Conservation (phyloP, 345 rosid species). For the Rhizophora mangle region DNA sequence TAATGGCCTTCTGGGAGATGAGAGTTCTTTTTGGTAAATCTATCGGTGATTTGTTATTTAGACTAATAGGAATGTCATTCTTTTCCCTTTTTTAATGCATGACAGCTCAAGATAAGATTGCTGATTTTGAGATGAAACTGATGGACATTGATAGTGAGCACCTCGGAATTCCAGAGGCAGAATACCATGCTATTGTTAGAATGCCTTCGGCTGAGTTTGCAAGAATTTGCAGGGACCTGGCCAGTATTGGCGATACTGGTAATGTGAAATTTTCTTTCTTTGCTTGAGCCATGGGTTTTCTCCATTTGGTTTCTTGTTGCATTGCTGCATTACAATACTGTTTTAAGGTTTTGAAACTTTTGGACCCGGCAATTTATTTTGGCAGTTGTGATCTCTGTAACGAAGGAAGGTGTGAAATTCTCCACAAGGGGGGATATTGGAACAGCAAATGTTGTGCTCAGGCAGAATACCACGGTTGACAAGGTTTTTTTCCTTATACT, state of each 20-base stretch:
- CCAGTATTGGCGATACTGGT: constrained; percentile 97
- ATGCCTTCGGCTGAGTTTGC: constrained; percentile 96
- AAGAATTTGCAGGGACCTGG: constrained; percentile 85
- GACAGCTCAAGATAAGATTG: constrained; percentile 89
- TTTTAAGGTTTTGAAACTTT: background rate
- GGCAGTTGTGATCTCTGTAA: constrained; percentile 88
- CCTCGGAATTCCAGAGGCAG: constrained; percentile 97
- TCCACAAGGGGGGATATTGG: constrained; percentile 97
- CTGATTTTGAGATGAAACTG: constrained; percentile 96
- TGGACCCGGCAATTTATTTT: background rate
- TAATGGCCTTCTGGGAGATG: no score
- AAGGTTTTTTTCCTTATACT: constrained; percentile 42
- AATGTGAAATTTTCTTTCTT: background rate
- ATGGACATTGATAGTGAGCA: constrained; percentile 99
- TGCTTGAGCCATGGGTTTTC: background rate
- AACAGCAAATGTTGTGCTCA: constrained; percentile 85
- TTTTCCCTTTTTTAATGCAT: background rate
- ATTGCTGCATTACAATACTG: background rate
- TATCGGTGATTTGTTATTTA: no score
- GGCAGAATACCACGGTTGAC: constrained; percentile 92
- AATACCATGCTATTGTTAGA: constrained; percentile 87
- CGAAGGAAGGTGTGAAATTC: constrained; percentile 97
- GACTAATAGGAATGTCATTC: background rate
- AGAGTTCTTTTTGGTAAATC: no score
- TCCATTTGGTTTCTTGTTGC: background rate